Evolutionary conservation across 2,329 filamentous ascomycete species (phyloP).

Genomic region (Diaporthe sp.): DNA sequence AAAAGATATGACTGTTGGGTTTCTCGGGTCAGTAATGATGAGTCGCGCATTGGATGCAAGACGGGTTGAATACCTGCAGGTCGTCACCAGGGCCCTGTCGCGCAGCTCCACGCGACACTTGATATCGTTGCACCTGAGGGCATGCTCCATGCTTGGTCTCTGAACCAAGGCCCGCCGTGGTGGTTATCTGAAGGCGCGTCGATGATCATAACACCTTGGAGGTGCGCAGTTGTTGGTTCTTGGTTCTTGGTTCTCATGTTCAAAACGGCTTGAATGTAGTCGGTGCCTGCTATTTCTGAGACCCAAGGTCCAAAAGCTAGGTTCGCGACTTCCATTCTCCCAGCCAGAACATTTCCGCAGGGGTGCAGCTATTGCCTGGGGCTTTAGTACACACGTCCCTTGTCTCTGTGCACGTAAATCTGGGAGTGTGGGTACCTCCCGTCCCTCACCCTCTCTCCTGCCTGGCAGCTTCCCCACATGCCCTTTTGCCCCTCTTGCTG

Average conservation of each 20-base stretch:
- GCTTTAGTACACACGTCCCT: no score
- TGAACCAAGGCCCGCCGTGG: background rate
- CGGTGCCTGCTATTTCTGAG: background rate
- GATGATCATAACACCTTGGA: background rate
- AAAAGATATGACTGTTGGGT: constrained; percentile 81
- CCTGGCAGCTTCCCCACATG: constrained; percentile 19
- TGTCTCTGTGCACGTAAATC: background rate
- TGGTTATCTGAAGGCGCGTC: background rate
- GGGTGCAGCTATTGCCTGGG: background rate
- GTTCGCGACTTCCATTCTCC: constrained; percentile 3
- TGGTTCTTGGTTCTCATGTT: background rate
- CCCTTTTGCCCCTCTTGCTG: constrained; percentile 13
- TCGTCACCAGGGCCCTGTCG: constrained; percentile 84
- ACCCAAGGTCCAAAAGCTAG: background rate
- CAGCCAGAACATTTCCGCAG: background rate
- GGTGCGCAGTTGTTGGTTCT: background rate
- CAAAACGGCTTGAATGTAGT: background rate
- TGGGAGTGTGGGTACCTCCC: background rate
- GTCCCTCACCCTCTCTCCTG: background rate
- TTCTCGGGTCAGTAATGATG: background rate
- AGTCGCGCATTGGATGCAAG: constrained; percentile 30
- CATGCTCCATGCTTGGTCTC: constrained; percentile 71
- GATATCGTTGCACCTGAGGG: constrained; percentile 81
- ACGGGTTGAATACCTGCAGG: constrained; percentile 73
- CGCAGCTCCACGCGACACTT: constrained; percentile 78